These are phyloP conservation scores for Penicillium aurantiogriseum DNA, from an alignment of 2,329 filamentous ascomycete genomes.

Conservation along the genomic window DNA sequence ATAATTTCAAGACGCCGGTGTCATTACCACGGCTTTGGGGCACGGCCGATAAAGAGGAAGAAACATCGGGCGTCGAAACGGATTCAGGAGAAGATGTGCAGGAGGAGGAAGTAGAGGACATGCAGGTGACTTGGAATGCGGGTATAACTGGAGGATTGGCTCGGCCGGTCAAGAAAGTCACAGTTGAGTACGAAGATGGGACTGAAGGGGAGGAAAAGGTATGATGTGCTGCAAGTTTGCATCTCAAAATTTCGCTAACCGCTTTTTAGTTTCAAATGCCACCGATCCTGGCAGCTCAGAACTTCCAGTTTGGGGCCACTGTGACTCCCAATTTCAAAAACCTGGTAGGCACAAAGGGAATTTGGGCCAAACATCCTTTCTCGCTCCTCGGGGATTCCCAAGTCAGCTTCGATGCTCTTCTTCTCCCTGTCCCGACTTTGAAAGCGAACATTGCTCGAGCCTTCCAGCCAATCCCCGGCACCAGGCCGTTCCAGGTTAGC, in stretches of 20 bases:
- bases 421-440: constrained; percentile 35
- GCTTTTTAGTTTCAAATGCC: constrained; percentile 31
- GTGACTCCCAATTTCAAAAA: constrained; percentile 31
- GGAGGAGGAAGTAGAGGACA: constrained; percentile 11
- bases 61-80: constrained; percentile 18
- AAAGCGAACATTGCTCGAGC: constrained; percentile 31
- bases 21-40: constrained; percentile 25
- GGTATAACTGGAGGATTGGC: constrained; percentile 33
- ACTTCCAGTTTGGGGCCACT: constrained; percentile 35
- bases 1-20: constrained; percentile 38
- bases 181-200: constrained; percentile 29
- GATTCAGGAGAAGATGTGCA: constrained; percentile 9
- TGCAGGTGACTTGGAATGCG: constrained; percentile 34
- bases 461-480: constrained; percentile 32
- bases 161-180: constrained; percentile 21
- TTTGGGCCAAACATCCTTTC: constrained; percentile 30
- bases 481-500: constrained; percentile 35
- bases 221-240: constrained; percentile 4
- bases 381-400: constrained; percentile 34
- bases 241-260: constrained; percentile 8
- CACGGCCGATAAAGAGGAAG: constrained; percentile 20
- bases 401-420: constrained; percentile 26
- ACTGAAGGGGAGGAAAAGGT: constrained; percentile 29
- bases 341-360: constrained; percentile 27
- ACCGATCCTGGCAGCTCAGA: constrained; percentile 26